Evolutionary conservation across 2,329 filamentous ascomycete species (phyloP), one percentile per base, ranked within the genome.

Genomic region (Sphaerulina populicola): DNA sequence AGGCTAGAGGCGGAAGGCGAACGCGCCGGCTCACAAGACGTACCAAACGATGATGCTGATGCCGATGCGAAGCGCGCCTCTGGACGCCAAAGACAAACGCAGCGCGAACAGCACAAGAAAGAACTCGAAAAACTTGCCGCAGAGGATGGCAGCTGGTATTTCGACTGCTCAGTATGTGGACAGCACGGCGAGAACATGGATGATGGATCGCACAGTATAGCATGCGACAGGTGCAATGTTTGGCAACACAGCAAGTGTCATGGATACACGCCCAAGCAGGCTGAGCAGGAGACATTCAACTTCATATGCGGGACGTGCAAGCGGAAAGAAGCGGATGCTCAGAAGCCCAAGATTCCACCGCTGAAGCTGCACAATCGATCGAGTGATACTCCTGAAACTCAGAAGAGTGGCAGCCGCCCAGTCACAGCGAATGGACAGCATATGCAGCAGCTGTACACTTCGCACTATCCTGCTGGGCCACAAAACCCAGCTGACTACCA

Each of bases 221-320:
- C 90, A 27, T 98, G 93, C 70, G 93, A 98, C 65, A 83, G 77
- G 59, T 98, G 93, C 74, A 94, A 85, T 65, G 84, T 94, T 43
- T 98, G 93, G 93, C 91, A 97, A 67, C 93, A 98, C 66, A 94
- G 89, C 74, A 88, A 86, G 62, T 98, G 93, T 65, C 79, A 95
- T 53, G 85, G 83, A 37, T 86, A 97, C 57, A 78, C 79, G 41
- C 80, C 94, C 61, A 73, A 78, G 53, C 85, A 90, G 56, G 90
- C 89, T 0, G 91, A 95, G 57, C 77, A 82, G 42, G 81, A 88
- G 1, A 86, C 94, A 58, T 97, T 97, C 63, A 82, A 87, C 55
- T 95, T 95, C 64, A 69, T 95, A 57, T 97, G 91, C 71, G 73
- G 73, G 31, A 81, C 84, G 43, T 98, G 93, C 72, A 81, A 80